These are phyloP conservation scores for Inonotus obliquus DNA, from an alignment of 1,284 basidiomycete species.

Conservation along the genomic window DNA sequence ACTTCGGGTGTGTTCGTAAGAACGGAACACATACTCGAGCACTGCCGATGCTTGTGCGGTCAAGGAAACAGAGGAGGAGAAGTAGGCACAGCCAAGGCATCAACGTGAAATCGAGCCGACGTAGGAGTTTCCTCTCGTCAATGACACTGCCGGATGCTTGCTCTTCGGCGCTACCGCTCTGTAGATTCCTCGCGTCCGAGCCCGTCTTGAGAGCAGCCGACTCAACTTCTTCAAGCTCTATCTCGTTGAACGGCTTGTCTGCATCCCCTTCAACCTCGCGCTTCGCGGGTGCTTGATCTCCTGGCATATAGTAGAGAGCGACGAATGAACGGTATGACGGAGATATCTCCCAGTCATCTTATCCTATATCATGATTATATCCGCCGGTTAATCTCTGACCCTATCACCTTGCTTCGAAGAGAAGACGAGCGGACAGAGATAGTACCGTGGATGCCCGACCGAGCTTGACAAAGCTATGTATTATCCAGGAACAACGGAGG, in stretches of 20 bases:
- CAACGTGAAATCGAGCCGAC: constrained; percentile 60
- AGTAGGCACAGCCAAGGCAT: constrained; percentile 69
- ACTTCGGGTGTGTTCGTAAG: constrained; percentile 24
- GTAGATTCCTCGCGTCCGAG: constrained; percentile 25
- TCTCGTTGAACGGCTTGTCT: not conserved
- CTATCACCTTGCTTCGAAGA: not conserved
- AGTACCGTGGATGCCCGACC: not conserved
- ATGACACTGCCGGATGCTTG: constrained; percentile 23
- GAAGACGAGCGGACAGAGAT: not conserved
- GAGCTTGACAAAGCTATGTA: not conserved
- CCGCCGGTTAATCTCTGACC: not conserved
- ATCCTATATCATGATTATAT: not conserved
- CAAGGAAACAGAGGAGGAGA: constrained; percentile 70
- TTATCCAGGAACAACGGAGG: not conserved
- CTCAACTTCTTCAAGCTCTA: not conserved
- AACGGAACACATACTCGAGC: constrained; percentile 45
- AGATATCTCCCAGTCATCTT: not conserved
- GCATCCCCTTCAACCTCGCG: not conserved
- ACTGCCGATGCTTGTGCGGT: constrained; percentile 80
- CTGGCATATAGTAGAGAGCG: not conserved
- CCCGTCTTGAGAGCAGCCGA: not conserved
- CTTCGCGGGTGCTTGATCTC: not conserved
- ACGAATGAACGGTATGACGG: not conserved
- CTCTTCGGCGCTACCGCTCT: not conserved
- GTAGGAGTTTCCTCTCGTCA: constrained; percentile 57